phyloP scores from a whole-genome alignment of 164 flowering plant genomes.

The Magnolia kwangsiensis region DNA sequence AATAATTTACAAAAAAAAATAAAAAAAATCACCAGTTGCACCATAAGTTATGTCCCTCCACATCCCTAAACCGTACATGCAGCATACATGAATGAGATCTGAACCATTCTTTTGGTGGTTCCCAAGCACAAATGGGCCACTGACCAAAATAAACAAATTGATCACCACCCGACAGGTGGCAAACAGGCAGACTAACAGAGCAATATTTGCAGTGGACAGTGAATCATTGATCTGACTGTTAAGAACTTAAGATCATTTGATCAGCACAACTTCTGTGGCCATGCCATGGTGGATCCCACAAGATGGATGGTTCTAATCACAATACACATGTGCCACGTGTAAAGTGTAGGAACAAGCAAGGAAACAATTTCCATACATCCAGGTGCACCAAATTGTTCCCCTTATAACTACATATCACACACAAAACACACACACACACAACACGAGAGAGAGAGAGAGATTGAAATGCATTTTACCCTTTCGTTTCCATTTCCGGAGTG shows the following conservation, averaged over 20 bases:
- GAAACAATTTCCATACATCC: neutral
- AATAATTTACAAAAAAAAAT: too few relatives aligned
- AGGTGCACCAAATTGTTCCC: neutral
- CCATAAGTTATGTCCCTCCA: too few relatives aligned
- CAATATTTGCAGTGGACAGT: neutral
- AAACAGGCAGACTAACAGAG: too few relatives aligned
- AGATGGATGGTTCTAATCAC: too few relatives aligned
- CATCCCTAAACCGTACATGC: neutral
- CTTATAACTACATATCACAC: neutral
- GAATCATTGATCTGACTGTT: too few relatives aligned
- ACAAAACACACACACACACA: neutral
- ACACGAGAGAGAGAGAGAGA: neutral
- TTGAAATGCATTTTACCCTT: conserved; percentile 43
- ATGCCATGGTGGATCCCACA: too few relatives aligned
- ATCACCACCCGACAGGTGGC: neutral
- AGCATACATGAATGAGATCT: neutral
- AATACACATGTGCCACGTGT: too few relatives aligned
- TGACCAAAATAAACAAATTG: too few relatives aligned
- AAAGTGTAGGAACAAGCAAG: too few relatives aligned
- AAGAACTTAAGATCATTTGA: too few relatives aligned
- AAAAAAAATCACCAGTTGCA: neutral
- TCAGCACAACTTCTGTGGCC: too few relatives aligned
- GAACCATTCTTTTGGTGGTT: neutral
- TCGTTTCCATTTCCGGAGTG: conserved; percentile 63
- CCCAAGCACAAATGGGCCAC: neutral